Base-by-base conservation (phyloP, 805 yeast genomes). In the Ogataea nitratoaversa region DNA sequence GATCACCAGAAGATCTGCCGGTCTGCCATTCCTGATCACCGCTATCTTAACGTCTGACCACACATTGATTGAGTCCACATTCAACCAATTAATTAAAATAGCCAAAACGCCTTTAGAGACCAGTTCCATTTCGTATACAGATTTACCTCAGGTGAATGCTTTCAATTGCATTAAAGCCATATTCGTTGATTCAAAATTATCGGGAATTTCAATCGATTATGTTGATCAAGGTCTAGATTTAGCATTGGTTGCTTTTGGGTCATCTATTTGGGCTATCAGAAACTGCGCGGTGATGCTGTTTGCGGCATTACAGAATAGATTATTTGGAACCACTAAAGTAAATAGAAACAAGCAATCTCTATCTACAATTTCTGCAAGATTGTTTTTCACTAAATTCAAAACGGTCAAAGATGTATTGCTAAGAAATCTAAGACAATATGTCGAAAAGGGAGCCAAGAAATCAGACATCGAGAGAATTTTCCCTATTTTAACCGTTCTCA, bases 251-350 rank as follows among this genome's bases (percentile, higher is more conserved):
- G 72, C 79, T 27, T 87, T 91, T 60, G 70, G 76, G 1, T 77
- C 85, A 2, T 65, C 71, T 2, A 68, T 79, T 19, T 91, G 98
- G 98, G 79, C 95, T 0, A 73, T 91, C 20, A 72, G 96, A 55
- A 91, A 91, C 57, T 87, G 97, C 60, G 88, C 95, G 0, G 84
- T 90, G 16, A 93, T 91, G 98, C 68, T 91, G 30, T 91, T 89
- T 58, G 82, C 95, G 1, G 80, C 95, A 0, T 62, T 91, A 31
- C 93, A 87, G 53, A 83, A 82, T 43, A 71, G 91, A 44, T 55
- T 93, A 5, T 90, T 91, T 62, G 95, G 95, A 2, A 74, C 71
- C 12, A 70, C 71, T 12, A 70, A 69, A 33, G 32, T 32, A 17
- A 28, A 20, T 3, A 66, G 68, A 39, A 65, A 64, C 9, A 72